phyloP scores from a whole-genome alignment of 345 rosid genomes.

The Bruguiera sexangula region DNA sequence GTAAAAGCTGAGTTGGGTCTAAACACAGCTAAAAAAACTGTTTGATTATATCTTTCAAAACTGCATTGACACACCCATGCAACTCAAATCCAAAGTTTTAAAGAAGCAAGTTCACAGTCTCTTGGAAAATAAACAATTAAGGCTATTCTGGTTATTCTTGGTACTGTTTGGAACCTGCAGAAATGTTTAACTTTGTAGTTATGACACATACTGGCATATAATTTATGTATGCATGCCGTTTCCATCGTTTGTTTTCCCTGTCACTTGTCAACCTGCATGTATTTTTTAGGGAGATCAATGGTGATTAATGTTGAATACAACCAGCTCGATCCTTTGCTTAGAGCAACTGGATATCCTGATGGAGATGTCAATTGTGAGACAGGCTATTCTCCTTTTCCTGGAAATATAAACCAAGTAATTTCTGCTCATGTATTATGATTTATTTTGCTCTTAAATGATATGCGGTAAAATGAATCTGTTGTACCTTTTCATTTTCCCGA shows the following conservation, averaged over 20 bases:
- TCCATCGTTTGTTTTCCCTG: background rate
- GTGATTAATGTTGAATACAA: conserved; percentile 97
- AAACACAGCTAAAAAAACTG: too few species aligned
- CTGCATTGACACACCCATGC: too few species aligned
- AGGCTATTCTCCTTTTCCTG: conserved; percentile 95
- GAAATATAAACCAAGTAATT: conserved; percentile 93
- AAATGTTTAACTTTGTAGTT: background rate
- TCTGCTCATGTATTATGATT: conserved; percentile 8
- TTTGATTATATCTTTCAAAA: too few species aligned
- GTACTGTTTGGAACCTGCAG: background rate
- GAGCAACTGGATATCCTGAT: conserved; percentile 79
- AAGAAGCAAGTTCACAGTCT: background rate
- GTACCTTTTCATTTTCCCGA: too few species aligned
- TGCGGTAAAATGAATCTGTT: background rate
- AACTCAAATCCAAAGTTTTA: too few species aligned
- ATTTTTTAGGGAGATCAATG: conserved; percentile 77
- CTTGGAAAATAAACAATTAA: background rate
- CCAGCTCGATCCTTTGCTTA: conserved; percentile 95
- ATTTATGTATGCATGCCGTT: background rate
- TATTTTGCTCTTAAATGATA: background rate
- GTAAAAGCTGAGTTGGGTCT: too few species aligned
- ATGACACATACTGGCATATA: background rate
- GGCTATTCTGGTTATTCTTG: background rate
- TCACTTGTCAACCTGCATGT: background rate
- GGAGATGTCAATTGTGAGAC: conserved; percentile 92